Evolutionary conservation across 208 protist species (phyloP).

Genomic region (Endotrypanum monterogeii): DNA sequence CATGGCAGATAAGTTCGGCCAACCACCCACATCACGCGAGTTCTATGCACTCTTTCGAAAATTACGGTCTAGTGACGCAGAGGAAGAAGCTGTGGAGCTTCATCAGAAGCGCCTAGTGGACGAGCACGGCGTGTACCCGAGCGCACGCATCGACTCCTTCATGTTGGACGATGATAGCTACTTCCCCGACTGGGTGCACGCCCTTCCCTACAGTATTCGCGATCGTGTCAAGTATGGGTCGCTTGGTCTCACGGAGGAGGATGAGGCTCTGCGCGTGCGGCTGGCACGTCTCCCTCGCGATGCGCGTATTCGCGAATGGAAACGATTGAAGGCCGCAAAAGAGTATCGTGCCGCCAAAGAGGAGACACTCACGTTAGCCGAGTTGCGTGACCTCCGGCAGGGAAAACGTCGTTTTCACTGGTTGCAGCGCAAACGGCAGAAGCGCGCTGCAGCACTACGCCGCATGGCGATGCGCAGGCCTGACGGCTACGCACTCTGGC

Average conservation of each 20-base stretch:
- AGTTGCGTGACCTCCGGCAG: constrained; percentile 75
- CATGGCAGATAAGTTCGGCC: constrained; percentile 75
- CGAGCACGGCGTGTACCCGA: constrained; percentile 80
- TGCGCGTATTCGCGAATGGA: constrained; percentile 70
- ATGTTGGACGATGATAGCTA: constrained; percentile 88
- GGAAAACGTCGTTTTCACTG: constrained; percentile 87
- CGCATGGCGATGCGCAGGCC: constrained; percentile 81
- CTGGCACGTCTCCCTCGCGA: constrained; percentile 75
- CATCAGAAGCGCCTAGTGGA: constrained; percentile 75
- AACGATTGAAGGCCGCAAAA: constrained; percentile 70
- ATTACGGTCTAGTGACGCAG: constrained; percentile 56
- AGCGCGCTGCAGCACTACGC: constrained; percentile 59
- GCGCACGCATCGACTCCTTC: constrained; percentile 78
- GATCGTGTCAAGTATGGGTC: constrained; percentile 90
- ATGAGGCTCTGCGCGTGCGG: constrained; percentile 80
- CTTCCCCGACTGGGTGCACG: constrained; percentile 87
- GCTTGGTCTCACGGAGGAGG: constrained; percentile 86
- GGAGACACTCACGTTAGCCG: constrained; percentile 72
- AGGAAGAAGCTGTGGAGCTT: constrained; percentile 52
- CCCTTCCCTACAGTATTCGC: constrained; percentile 80
- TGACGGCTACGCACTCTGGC: constrained; percentile 71
- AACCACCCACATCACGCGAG: constrained; percentile 70
- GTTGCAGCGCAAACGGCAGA: constrained; percentile 80
- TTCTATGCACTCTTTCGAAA: constrained; percentile 67
- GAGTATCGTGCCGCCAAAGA: constrained; percentile 72